Evolutionary conservation across 306 rosid species (phyloP), one percentile per base, ranked within the genome.

Genomic region (Casuarina glauca): DNA sequence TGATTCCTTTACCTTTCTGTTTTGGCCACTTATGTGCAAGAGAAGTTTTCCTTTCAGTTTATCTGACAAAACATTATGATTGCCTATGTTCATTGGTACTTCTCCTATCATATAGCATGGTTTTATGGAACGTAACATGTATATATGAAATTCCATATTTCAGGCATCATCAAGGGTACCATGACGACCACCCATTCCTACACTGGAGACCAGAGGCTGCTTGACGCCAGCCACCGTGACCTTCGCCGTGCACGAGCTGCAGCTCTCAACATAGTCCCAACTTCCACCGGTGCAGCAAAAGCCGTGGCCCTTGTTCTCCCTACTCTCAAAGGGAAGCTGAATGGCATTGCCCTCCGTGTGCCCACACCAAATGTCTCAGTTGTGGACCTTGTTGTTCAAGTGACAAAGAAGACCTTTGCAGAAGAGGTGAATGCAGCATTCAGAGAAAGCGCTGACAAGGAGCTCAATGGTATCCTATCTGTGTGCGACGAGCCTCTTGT

Each of bases 231-330:
- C 88, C 98, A 95, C 90, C 97, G 98, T 5, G 98, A 95, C 84
- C 88, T 95, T 13, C 86, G 98, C 78, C 93, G 98, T 63, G 97
- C 98, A 0, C 82, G 97, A 39, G 98, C 98, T 3, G 97, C 98
- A 8, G 98, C 98, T 0, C 95, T 95, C 13, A 95, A 95, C 93
- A 95, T 92, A 0, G 98, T 92, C 52, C 98, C 98, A 3, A 95
- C 98, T 2, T 95, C 98, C 20, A 95, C 98, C 0, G 98, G 98
- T 69, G 97, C 98, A n/a, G 98, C 98, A n/a, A 95, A 93, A 84
- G 99, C 99, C 1, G 97, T 95, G 41, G 97, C 99, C 32, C 91
- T 95, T 1, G 99, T 93, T 74, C 97, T 95, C 10, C 99, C 97
- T 51, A 64, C 89, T 20, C 97, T 95, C 35, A 95, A 95, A 12